Percentiles rank a stretch among this genome's conserved stretches.
phyloP scores from a whole-genome alignment of 768 basidiomycete species.

The Stropharia rugosoannulata region DNA sequence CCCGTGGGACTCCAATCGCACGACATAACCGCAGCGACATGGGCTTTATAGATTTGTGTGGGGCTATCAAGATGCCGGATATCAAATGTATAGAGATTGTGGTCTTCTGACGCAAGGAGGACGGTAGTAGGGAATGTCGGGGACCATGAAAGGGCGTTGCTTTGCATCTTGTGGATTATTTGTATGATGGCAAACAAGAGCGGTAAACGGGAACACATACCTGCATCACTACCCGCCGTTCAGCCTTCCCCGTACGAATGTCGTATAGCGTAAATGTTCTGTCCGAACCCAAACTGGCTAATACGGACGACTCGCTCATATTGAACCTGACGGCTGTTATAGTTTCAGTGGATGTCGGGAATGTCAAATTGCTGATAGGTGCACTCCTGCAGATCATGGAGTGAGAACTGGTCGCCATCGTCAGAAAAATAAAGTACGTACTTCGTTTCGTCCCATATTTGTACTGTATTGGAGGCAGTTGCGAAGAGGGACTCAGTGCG shows the following conservation, averaged over 20 bases:
- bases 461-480: conserved; percentile 89
- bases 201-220: conserved; percentile 34
- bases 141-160: conserved; percentile 92
- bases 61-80: conserved; percentile 81
- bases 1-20: conserved; percentile 99
- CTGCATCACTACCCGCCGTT: conserved; percentile 88
- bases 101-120: conserved; percentile 96
- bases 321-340: conserved; percentile 90
- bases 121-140: conserved; percentile 92
- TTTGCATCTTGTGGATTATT: conserved; percentile 62
- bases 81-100: conserved; percentile 98
- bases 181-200: not conserved
- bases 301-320: conserved; percentile 87
- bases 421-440: conserved; percentile 31
- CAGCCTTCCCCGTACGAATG: conserved; percentile 94
- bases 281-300: conserved; percentile 95
- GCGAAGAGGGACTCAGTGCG: conserved; percentile 87
- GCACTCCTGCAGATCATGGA: conserved; percentile 54
- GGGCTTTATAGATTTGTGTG: conserved; percentile 94
- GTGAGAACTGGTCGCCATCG: conserved; percentile 2
- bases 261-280: conserved; percentile 96
- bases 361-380: conserved; percentile 83
- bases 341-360: conserved; percentile 86
- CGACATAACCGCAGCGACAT: conserved; percentile 94
- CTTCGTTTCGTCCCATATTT: conserved; percentile 98